Evolutionary conservation across 2,329 filamentous ascomycete species (phyloP).

Genomic region (Colletotrichum kahawae): DNA sequence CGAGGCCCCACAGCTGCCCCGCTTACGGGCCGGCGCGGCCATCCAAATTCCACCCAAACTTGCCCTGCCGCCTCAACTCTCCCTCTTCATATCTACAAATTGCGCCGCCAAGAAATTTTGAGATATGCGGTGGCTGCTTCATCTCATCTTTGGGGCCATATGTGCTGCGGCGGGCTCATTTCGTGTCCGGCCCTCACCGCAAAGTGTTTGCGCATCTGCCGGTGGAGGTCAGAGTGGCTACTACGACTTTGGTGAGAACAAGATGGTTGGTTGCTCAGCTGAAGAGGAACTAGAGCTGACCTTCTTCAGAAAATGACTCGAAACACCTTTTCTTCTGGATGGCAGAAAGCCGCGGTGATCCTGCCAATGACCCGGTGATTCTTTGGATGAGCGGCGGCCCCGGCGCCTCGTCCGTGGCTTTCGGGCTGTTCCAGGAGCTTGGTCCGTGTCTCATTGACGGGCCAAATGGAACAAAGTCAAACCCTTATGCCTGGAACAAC

Average conservation of each 20-base stretch:
- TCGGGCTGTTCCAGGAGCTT: background rate
- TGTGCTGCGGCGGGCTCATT: background rate
- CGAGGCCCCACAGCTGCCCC: background rate
- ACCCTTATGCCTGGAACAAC: background rate
- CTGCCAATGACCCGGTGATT: background rate
- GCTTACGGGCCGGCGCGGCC: too few species aligned
- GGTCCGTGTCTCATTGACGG: background rate
- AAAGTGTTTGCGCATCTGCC: background rate
- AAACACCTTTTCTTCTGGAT: background rate
- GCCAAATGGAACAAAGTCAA: background rate
- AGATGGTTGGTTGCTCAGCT: too few species aligned
- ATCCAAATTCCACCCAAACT: too few species aligned
- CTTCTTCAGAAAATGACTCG: background rate
- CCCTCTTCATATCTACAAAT: too few species aligned
- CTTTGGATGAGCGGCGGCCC: background rate
- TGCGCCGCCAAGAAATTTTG: too few species aligned
- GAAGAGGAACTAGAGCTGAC: too few species aligned
- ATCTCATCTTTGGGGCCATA: background rate
- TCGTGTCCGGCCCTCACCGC: background rate
- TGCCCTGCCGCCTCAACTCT: too few species aligned
- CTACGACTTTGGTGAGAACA: background rate
- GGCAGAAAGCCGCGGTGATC: background rate
- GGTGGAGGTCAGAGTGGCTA: background rate
- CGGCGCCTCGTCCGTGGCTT: background rate
- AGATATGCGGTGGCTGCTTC: too few species aligned